Evolutionary conservation across 768 basidiomycete species (phyloP), one percentile per base, ranked within the genome.

Genomic region (Cystobasidium tubakii): DNA sequence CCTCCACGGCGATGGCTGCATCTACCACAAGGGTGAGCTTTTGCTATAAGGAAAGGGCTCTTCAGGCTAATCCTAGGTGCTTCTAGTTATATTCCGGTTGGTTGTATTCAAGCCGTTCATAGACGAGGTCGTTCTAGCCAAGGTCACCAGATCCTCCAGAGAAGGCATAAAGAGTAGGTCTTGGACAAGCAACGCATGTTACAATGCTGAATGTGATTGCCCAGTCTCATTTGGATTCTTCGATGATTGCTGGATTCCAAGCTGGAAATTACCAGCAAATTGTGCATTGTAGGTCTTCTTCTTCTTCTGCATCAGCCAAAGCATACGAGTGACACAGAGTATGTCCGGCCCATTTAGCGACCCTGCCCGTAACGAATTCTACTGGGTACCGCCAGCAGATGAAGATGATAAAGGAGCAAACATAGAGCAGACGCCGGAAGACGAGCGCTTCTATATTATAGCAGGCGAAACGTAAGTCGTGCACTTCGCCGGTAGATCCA

Each of bases 51-150:
- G 2, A 44, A 43, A 21, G 21, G 42, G 34, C 73, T 36, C 1
- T 13, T 10, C 1, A 17, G 21, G 31, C 27, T 50, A 9, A 6
- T 50, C 21, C 19, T n/a, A n/a, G n/a, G 60, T 10, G 1, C 21
- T 12, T 2, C 3, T 77, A 98, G 95, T 89, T 9, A 86, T 89
- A 12, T 96, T 98, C 81, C 84, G 94, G 44, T 82, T 99, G 81
- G 88, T 94, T 66, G 87, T 97, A 1, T 97, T 96, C 80, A 85
- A 92, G 77, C 94, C 95, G 0, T 96, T 96, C 79, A 83, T 86
- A 0, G 90, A 90, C 0, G 94, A 99, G 80, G 90, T 97, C 0
- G 84, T 99, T 25, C 82, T 95, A 1, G 94, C 90, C 15, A 91
- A 88, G 81, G 91, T 96, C 17, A 89, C 90, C 78, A 89, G 89